Percentiles rank a stretch among this genome's conserved stretches.
phyloP scores from a whole-genome alignment of 768 basidiomycete genomes.

The Trametes coccinea region DNA sequence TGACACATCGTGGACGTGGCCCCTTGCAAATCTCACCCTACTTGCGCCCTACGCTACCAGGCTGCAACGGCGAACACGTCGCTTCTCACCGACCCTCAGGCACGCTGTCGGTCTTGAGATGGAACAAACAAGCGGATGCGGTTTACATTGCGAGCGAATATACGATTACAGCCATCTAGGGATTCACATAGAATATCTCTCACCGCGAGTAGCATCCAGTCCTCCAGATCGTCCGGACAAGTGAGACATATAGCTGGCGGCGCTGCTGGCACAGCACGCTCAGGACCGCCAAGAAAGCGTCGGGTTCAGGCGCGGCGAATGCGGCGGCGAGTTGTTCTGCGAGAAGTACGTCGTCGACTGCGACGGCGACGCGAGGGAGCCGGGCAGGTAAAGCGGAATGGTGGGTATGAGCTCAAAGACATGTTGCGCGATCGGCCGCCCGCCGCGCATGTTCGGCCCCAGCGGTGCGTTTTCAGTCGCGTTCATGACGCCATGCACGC shows the following conservation, averaged over 20 bases:
- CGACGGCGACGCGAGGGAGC: conserved; percentile 41
- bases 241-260: not conserved
- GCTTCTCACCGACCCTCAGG: too few species aligned
- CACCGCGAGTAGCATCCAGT: not conserved
- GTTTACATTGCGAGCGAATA: conserved; percentile 2
- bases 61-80: too few species aligned
- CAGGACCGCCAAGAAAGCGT: conserved; percentile 30
- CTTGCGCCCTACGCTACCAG: too few species aligned
- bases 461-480: conserved; percentile 38
- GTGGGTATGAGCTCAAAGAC: conserved; percentile 82
- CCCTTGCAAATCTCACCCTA: too few species aligned
- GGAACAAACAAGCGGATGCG: not conserved
- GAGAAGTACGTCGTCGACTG: conserved; percentile 38
- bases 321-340: conserved; percentile 39
- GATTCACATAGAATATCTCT: conserved; percentile 3
- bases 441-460: conserved; percentile 39
- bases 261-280: not conserved
- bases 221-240: not conserved
- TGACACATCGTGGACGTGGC: too few species aligned
- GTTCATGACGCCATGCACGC: conserved; percentile 87
- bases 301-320: conserved; percentile 37
- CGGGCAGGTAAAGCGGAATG: conserved; percentile 66
- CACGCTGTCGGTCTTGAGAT: too few species aligned
- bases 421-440: conserved; percentile 62
- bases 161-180: conserved; percentile 10